These are phyloP conservation scores for Coriaria nepalensis DNA, from an alignment of 306 rosid species.

Conservation along the genomic window DNA sequence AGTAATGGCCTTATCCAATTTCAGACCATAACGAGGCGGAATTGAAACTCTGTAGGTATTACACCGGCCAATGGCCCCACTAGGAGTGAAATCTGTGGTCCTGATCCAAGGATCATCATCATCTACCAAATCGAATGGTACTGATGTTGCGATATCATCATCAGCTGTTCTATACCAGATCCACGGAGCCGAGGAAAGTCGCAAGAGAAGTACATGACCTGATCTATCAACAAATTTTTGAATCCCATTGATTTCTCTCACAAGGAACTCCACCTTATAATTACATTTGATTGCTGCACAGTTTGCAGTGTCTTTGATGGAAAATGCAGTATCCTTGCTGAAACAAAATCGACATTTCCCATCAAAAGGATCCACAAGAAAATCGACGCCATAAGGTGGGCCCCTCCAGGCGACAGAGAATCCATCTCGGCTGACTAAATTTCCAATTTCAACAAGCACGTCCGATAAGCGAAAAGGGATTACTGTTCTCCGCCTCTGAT, in stretches of 20 bases:
- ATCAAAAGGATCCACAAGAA: conserved; percentile 74
- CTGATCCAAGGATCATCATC: conserved; percentile 95
- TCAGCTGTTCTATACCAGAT: conserved; percentile 78
- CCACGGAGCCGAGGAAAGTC: conserved; percentile 49
- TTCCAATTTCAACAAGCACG: conserved; percentile 61
- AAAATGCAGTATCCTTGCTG: conserved; percentile 44
- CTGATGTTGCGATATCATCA: conserved; percentile 53
- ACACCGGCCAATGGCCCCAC: conserved; percentile 79
- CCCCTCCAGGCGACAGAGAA: conserved; percentile 62
- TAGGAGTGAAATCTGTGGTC: conserved; percentile 78
- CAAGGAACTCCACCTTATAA: conserved; percentile 58
- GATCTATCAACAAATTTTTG: conserved; percentile 33
- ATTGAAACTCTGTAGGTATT: conserved; percentile 47
- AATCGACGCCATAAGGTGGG: conserved; percentile 44
- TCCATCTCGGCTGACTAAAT: conserved; percentile 31
- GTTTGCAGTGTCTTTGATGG: conserved; percentile 26
- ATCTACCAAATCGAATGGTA: conserved; percentile 53
- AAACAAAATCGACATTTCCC: conserved; percentile 59
- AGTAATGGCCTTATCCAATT: conserved; percentile 38
- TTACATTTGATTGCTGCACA: conserved; percentile 56
- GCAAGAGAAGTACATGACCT: conserved; percentile 38
- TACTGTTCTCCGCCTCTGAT: conserved; percentile 48
- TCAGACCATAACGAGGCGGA: conserved; percentile 60
- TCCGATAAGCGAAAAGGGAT: conserved; percentile 48
- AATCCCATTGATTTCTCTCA: conserved; percentile 51